A percentile compares a stretch with the other conserved stretches of the same genome.
Evolutionary conservation across 2,329 filamentous ascomycete species (phyloP).

Genomic region (Colletotrichum incanum): DNA sequence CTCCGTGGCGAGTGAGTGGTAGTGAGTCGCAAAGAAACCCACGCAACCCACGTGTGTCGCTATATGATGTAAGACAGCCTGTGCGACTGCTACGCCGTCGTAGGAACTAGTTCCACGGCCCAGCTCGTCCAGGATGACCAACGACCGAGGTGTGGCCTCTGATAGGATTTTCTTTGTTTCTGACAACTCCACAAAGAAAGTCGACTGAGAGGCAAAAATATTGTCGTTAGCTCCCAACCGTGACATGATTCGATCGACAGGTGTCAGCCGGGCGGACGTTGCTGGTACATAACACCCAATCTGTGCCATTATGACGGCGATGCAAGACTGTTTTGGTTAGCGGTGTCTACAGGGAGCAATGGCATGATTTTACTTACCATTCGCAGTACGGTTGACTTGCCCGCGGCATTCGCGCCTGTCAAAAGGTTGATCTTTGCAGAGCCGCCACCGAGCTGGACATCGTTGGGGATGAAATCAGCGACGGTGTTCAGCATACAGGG

Average conservation of each 20-base stretch:
- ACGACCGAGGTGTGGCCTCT: conserved; percentile 92
- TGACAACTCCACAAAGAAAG: conserved; percentile 97
- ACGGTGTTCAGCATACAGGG: conserved; percentile 94
- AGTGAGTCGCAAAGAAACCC: conserved; percentile 98
- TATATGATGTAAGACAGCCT: conserved; percentile 96
- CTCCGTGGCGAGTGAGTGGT: conserved; percentile 93
- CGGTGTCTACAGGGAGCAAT: conserved; percentile 23
- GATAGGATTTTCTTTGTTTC: conserved; percentile 98
- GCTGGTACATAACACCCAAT: conserved; percentile 95
- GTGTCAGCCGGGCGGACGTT: conserved; percentile 85
- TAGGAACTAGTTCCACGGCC: conserved; percentile 96
- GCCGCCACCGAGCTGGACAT: conserved; percentile 87
- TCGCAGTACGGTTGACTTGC: conserved; percentile 95
- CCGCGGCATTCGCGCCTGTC: conserved; percentile 96
- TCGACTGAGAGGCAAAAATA: conserved; percentile 97
- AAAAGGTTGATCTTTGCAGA: conserved; percentile 89
- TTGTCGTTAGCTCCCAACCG: conserved; percentile 98
- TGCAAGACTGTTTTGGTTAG: conserved; percentile 78
- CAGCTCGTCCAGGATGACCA: conserved; percentile 97
- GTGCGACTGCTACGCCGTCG: conserved; percentile 95
- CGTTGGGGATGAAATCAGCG: conserved; percentile 96
- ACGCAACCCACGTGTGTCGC: conserved; percentile 93
- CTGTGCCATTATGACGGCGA: conserved; percentile 97
- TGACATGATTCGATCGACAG: conserved; percentile 98
- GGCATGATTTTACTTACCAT: conserved; percentile 76